A percentile compares a stretch with the other conserved stretches of the same genome.
Evolutionary conservation across 192 early-diverging fungal genomes (phyloP).

Genomic region (Jimgerdemannia lactiflua): DNA sequence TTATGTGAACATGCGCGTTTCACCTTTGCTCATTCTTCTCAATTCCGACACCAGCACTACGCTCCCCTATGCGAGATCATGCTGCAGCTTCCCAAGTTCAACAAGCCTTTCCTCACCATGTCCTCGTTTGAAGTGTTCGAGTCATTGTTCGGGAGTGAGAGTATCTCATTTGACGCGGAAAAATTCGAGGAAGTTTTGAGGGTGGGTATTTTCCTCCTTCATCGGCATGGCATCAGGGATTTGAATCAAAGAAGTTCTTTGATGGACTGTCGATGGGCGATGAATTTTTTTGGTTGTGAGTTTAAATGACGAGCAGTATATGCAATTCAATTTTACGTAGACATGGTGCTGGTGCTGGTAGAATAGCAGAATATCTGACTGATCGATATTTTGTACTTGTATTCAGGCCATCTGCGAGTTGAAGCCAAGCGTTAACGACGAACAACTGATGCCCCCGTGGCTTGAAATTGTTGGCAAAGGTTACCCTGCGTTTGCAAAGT

Average conservation of each 20-base stretch:
- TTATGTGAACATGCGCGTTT: not conserved
- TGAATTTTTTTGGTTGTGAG: too few species aligned
- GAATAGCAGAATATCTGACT: too few species aligned
- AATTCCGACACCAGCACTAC: constrained; percentile 39
- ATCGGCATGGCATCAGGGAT: not conserved
- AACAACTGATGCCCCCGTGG: constrained; percentile 80
- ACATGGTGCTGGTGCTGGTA: too few species aligned
- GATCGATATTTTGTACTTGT: not conserved
- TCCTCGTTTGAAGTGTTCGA: constrained; percentile 76
- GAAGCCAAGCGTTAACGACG: constrained; percentile 82
- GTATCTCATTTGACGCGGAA: constrained; percentile 34
- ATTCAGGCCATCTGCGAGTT: constrained; percentile 64
- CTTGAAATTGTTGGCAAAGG: constrained; percentile 74
- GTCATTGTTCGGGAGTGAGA: constrained; percentile 49
- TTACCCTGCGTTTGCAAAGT: constrained; percentile 66
- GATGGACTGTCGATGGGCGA: not conserved
- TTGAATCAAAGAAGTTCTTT: not conserved
- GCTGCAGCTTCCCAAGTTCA: constrained; percentile 75
- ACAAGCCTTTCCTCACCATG: constrained; percentile 74
- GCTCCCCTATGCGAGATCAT: constrained; percentile 66
- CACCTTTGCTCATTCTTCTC: not conserved
- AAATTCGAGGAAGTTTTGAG: constrained; percentile 25
- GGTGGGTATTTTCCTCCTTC: constrained; percentile 11
- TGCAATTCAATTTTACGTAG: too few species aligned
- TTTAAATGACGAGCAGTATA: too few species aligned